Evolutionary conservation across 768 basidiomycete species (phyloP).

Genomic region (Kwoniella bestiolae): DNA sequence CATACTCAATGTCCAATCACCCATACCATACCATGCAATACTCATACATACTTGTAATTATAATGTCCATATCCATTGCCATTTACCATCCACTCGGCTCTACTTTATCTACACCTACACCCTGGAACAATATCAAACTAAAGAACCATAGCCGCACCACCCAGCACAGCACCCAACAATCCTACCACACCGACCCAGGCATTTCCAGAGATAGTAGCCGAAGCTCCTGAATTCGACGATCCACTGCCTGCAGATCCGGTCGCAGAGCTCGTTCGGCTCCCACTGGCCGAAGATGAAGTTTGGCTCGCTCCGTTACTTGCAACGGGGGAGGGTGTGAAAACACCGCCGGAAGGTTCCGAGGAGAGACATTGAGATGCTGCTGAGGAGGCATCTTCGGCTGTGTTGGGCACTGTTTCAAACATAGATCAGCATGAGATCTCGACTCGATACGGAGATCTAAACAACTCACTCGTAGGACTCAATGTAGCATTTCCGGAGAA

Average conservation of each 20-base stretch:
- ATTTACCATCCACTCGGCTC: neutral
- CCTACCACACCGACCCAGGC: neutral
- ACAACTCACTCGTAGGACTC: slow-evolving; percentile 44
- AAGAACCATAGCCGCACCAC: slow-evolving; percentile 1
- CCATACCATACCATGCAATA: neutral
- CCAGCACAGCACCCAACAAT: slow-evolving; percentile 2
- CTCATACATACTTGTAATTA: neutral
- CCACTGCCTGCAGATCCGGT: neutral
- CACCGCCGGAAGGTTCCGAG: slow-evolving; percentile 47
- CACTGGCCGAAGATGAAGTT: slow-evolving; percentile 5
- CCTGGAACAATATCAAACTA: neutral
- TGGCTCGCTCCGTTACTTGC: slow-evolving; percentile 1
- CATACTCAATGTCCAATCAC: neutral
- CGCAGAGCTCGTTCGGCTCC: neutral
- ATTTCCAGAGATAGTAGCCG: neutral
- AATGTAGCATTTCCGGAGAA: slow-evolving; percentile 85
- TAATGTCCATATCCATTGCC: neutral
- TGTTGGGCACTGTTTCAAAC: slow-evolving; percentile 47
- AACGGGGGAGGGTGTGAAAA: slow-evolving; percentile 39
- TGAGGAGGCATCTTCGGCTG: slow-evolving; percentile 51
- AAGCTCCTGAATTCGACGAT: neutral
- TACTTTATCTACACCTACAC: neutral
- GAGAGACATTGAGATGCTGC: slow-evolving; percentile 52
- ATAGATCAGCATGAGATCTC: neutral
- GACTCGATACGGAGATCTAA: neutral